Conservation (phyloP, 2,329 filamentous ascomycete genomes). For the Apiospora sp. region DNA sequence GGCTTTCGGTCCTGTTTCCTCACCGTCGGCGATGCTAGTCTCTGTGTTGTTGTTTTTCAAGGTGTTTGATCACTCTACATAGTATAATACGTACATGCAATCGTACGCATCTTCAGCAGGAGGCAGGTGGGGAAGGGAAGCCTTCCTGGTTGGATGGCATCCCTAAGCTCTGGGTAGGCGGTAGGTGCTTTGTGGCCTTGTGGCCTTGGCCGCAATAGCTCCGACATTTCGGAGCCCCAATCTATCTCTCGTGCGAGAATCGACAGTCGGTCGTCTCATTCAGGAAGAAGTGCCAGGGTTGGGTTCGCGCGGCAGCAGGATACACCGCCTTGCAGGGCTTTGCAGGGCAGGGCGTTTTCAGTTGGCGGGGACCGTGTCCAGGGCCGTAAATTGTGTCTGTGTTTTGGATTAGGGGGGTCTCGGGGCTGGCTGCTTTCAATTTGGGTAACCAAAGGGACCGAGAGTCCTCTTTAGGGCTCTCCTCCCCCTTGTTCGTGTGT, state of each 20-base stretch:
- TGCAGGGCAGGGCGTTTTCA: constrained; percentile 12
- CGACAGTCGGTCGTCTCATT: constrained; percentile 11
- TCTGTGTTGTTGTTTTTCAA: not conserved
- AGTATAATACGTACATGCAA: not conserved
- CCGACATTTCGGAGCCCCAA: constrained; percentile 8
- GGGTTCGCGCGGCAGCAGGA: not conserved
- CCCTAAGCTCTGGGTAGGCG: not conserved
- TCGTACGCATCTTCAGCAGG: not conserved
- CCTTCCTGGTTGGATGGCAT: not conserved
- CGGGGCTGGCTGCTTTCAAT: not conserved
- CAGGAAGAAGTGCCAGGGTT: not conserved
- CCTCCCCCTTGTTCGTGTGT: constrained; percentile 1
- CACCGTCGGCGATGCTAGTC: not conserved
- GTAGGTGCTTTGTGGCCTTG: no score
- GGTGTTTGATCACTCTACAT: not conserved
- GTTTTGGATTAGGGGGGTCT: not conserved
- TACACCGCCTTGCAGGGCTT: constrained; percentile 18
- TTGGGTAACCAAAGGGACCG: not conserved
- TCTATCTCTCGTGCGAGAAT: constrained; percentile 11
- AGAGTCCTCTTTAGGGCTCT: not conserved
- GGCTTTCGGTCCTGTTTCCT: not conserved
- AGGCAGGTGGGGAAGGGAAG: not conserved
- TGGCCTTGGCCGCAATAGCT: not conserved
- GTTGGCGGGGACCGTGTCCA: constrained; percentile 14
- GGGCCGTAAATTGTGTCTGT: constrained; percentile 7